Evolutionary conservation across 257 asterid species (phyloP).

Genomic region (Ballota nigra): DNA sequence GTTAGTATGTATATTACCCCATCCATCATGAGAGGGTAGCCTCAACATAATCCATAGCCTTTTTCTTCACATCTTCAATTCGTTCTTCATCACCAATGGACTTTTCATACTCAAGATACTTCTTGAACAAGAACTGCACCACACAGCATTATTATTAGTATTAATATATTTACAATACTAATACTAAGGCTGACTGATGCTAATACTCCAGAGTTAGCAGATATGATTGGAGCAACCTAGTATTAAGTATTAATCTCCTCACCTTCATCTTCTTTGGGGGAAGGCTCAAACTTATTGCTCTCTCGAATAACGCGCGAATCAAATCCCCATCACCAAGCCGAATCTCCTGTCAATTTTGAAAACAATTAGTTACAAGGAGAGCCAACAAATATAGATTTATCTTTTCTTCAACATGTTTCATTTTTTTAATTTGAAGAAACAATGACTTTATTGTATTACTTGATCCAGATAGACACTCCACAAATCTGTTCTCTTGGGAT

Average conservation of each 20-base stretch:
- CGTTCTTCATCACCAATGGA: conserved; percentile 64
- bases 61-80: conserved; percentile 58
- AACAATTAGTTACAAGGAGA: conserved; percentile 6
- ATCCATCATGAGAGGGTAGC: conserved; percentile 41
- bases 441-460: conserved; percentile 50
- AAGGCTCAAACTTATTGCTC: conserved; percentile 82
- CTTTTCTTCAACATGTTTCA: neutral
- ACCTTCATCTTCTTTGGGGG: conserved; percentile 94
- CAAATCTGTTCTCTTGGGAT: conserved; percentile 90
- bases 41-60: conserved; percentile 81
- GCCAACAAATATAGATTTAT: neutral
- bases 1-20: no score
- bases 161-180: no score
- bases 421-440: no score
- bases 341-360: conserved; percentile 63
- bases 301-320: conserved; percentile 84
- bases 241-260: neutral
- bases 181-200: no score
- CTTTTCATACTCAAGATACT: conserved; percentile 78
- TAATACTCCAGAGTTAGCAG: neutral
- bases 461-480: conserved; percentile 95
- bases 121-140: conserved; percentile 82
- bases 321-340: conserved; percentile 70
- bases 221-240: neutral
- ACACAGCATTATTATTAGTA: neutral